These are phyloP conservation scores for Helotiales sp. DNA, from an alignment of 2,329 filamentous ascomycete genomes.

Conservation along the genomic window DNA sequence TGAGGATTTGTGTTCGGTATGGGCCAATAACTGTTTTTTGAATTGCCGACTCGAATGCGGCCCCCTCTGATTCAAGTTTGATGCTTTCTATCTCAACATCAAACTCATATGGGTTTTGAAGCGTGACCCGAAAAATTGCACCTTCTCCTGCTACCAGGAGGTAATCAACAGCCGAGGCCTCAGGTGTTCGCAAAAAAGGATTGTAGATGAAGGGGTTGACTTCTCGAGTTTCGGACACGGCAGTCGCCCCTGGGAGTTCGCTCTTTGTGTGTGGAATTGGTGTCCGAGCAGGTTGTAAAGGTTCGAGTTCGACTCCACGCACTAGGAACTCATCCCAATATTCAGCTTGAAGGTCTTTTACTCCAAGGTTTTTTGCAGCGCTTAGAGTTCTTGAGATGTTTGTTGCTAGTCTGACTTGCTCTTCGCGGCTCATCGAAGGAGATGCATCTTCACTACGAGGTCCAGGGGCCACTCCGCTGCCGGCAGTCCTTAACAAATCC, in stretches of 20 bases:
- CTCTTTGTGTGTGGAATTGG: constrained; percentile 67
- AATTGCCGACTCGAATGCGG: constrained; percentile 69
- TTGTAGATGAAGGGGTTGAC: constrained; percentile 93
- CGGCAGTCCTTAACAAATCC: constrained; percentile 80
- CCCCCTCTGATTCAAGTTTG: constrained; percentile 73
- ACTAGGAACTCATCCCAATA: constrained; percentile 98
- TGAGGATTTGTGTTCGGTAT: constrained; percentile 80
- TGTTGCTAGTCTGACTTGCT: constrained; percentile 81
- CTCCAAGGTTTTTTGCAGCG: constrained; percentile 76
- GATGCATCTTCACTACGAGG: constrained; percentile 70
- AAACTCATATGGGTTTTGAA: constrained; percentile 95
- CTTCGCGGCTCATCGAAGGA: constrained; percentile 75
- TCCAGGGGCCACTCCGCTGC: constrained; percentile 77
- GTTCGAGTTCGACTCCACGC: constrained; percentile 73
- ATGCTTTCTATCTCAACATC: constrained; percentile 88
- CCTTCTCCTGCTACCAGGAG: constrained; percentile 80
- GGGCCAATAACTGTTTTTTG: constrained; percentile 75
- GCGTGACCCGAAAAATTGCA: constrained; percentile 77
- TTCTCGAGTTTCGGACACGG: constrained; percentile 46
- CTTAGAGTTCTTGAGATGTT: constrained; percentile 85
- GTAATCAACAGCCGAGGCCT: constrained; percentile 63
- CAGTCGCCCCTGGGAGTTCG: constrained; percentile 53
- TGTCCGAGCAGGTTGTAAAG: constrained; percentile 61
- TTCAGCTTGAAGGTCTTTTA: constrained; percentile 73
- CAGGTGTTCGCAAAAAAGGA: constrained; percentile 76